phyloP scores from a whole-genome alignment of 257 asterid genomes.

The Solanum virginianum region DNA sequence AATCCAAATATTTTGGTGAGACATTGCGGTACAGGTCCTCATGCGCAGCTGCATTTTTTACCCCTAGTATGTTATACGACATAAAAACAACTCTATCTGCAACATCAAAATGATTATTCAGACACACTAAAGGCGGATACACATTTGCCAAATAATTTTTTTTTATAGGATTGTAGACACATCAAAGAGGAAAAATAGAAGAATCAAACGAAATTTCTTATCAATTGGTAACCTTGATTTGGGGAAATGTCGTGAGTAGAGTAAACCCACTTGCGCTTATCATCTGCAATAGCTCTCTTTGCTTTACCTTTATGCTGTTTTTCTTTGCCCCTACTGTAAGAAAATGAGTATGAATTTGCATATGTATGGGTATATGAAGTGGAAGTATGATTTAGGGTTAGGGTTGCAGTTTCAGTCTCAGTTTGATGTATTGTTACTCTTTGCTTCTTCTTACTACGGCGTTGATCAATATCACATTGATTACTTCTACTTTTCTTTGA shows the following conservation, averaged over 20 bases:
- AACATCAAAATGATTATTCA: background rate
- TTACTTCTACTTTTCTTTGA: background rate
- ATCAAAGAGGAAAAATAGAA: background rate
- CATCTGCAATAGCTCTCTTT: constrained; percentile 3
- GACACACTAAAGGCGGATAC: background rate
- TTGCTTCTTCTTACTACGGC: constrained; percentile 10
- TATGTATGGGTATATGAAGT: constrained; percentile 6
- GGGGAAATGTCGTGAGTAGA: constrained; percentile 39
- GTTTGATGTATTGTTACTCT: constrained; percentile 19
- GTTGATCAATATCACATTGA: background rate
- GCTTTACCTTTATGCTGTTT: constrained; percentile 1
- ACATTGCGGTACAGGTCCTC: constrained; percentile 45
- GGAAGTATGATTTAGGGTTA: constrained; percentile 12
- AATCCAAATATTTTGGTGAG: constrained; percentile 38
- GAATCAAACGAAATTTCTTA: background rate
- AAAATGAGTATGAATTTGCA: background rate
- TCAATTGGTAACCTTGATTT: constrained; percentile 18
- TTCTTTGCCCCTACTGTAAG: background rate
- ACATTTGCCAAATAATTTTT: background rate
- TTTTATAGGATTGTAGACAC: background rate
- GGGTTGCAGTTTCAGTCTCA: constrained; percentile 6
- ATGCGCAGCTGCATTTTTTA: constrained; percentile 53
- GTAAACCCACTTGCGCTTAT: constrained; percentile 54
- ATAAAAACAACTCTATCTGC: constrained; percentile 57
- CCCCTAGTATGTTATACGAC: constrained; percentile 78